Conservation (phyloP, 805 yeast genomes). For the Myxozyma vanderwaltii region DNA sequence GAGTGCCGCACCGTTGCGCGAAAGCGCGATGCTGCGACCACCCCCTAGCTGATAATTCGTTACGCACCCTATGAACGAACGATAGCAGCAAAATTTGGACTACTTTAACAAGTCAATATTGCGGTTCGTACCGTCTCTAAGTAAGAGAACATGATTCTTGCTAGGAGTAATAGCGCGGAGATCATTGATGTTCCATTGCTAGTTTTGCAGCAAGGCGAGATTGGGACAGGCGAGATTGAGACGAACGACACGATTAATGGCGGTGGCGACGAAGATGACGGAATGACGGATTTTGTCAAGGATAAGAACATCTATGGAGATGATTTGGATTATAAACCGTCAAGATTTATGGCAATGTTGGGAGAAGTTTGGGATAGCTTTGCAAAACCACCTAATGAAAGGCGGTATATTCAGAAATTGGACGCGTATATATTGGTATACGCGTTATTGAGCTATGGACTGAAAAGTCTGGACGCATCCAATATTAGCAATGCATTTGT, state of each 20-base stretch:
- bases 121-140: not conserved
- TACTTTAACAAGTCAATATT: too few relatives aligned
- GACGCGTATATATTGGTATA: constrained; percentile 42
- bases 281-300: not conserved
- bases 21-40: too few relatives aligned
- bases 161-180: not conserved
- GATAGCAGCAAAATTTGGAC: too few relatives aligned
- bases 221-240: not conserved
- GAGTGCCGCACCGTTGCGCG: too few relatives aligned
- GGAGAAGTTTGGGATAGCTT: constrained; percentile 32
- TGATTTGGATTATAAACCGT: constrained; percentile 12
- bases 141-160: not conserved
- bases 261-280: not conserved
- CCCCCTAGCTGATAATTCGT: too few relatives aligned
- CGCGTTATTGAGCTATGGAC: constrained; percentile 46
- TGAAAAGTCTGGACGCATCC: constrained; percentile 59
- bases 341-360: not conserved
- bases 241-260: too few relatives aligned
- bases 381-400: constrained; percentile 38
- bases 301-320: constrained; percentile 22
- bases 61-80: too few relatives aligned
- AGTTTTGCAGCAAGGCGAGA: not conserved
- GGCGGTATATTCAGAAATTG: constrained; percentile 41
- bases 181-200: not conserved
- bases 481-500: constrained; percentile 69